Evolutionary conservation across 2,329 filamentous ascomycete species (phyloP).

Genomic region (Sporothrix brunneoviolacea): DNA sequence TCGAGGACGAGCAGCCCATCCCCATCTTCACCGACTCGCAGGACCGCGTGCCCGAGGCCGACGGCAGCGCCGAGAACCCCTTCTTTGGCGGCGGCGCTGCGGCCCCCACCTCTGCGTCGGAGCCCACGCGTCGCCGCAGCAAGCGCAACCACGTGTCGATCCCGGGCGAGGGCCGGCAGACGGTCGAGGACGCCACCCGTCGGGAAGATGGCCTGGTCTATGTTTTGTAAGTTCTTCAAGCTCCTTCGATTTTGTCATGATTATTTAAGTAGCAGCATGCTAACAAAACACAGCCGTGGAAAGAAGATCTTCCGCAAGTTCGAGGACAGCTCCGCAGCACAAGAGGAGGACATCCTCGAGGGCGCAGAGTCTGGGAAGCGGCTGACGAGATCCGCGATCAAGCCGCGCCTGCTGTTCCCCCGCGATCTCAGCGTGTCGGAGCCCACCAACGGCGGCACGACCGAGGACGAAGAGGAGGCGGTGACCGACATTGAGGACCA

Average conservation of each 20-base stretch:
- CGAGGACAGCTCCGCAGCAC: constrained; percentile 24
- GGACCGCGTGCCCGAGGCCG: constrained; percentile 65
- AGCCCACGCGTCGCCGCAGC: constrained; percentile 42
- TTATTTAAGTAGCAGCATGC: constrained; percentile 40
- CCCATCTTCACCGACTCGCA: constrained; percentile 73
- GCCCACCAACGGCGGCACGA: constrained; percentile 24
- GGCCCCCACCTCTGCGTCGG: constrained; percentile 20
- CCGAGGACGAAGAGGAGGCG: constrained; percentile 55
- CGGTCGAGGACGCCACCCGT: constrained; percentile 55
- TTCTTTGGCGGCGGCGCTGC: constrained; percentile 50
- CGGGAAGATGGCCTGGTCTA: constrained; percentile 69
- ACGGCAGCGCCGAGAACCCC: constrained; percentile 62
- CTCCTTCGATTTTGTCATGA: constrained; percentile 56
- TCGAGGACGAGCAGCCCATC: constrained; percentile 54
- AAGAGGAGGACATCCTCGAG: constrained; percentile 21
- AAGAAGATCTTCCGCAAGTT: constrained; percentile 73
- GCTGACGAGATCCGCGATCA: constrained; percentile 41
- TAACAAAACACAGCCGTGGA: constrained; percentile 54
- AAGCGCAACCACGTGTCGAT: constrained; percentile 49
- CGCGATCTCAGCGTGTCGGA: constrained; percentile 37
- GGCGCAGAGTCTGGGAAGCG: constrained; percentile 33
- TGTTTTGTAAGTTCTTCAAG: constrained; percentile 69
- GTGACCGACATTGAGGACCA: constrained; percentile 53
- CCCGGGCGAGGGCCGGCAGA: constrained; percentile 50
- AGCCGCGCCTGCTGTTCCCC: constrained; percentile 67